Evolutionary conservation across 495 filamentous ascomycete species (phyloP).

Genomic region (Penicillium silybi): DNA sequence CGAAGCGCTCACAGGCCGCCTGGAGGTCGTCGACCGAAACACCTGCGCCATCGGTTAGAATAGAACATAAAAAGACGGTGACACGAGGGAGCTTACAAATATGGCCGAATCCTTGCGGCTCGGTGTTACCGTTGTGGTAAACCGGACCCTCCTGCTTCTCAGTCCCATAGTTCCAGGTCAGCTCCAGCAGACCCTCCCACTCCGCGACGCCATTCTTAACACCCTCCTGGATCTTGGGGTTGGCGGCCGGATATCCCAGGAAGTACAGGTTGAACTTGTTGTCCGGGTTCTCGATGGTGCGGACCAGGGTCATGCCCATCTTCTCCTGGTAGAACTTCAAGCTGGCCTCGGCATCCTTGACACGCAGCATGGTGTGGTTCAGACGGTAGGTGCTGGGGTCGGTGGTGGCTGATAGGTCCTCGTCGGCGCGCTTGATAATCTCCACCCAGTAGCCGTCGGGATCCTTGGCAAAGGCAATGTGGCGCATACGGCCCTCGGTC

Average conservation of each 20-base stretch:
- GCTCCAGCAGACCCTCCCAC: constrained; percentile 78
- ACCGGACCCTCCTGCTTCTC: constrained; percentile 80
- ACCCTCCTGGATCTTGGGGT: constrained; percentile 46
- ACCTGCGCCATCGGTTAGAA: constrained; percentile 35
- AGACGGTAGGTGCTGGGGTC: constrained; percentile 53
- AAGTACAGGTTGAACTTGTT: constrained; percentile 89
- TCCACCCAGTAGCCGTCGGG: constrained; percentile 94
- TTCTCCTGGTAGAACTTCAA: constrained; percentile 88
- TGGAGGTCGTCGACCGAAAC: constrained; percentile 87
- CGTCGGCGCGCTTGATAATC: constrained; percentile 54
- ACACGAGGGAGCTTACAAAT: constrained; percentile 68
- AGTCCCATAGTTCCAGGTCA: constrained; percentile 97
- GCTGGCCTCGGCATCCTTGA: constrained; percentile 82
- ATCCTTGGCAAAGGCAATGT: constrained; percentile 90
- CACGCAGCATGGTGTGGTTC: constrained; percentile 82
- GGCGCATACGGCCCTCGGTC: constrained; percentile 78
- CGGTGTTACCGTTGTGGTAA: constrained; percentile 88
- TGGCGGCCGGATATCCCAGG: constrained; percentile 64
- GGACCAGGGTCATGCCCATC: constrained; percentile 79
- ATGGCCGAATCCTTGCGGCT: constrained; percentile 93
- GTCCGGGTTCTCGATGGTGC: constrained; percentile 64
- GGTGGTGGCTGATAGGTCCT: constrained; percentile 49
- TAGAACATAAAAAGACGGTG: constrained; percentile 76
- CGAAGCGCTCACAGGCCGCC: constrained; percentile 79
- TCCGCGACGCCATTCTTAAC: constrained; percentile 56